phyloP scores from a whole-genome alignment of 306 rosid species.

The Lathyrus sativus region DNA sequence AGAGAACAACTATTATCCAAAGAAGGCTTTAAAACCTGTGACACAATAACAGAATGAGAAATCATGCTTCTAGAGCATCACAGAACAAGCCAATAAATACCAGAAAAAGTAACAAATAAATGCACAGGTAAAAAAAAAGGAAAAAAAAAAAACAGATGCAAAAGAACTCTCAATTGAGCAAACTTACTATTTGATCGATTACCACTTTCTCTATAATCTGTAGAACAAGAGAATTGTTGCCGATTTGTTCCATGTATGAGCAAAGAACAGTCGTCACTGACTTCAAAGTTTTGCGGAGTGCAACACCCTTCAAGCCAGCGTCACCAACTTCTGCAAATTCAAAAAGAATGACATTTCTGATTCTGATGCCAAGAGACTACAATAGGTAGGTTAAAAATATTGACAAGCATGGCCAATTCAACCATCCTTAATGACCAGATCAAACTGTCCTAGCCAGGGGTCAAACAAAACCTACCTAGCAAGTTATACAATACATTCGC shows the following conservation, averaged over 20 bases:
- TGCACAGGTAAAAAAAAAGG: not conserved
- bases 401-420: constrained; percentile 19
- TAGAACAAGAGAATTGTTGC: constrained; percentile 62
- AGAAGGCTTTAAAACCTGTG: constrained; percentile 57
- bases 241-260: constrained; percentile 64
- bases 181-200: constrained; percentile 64
- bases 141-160: not conserved
- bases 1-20: constrained; percentile 68
- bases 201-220: constrained; percentile 58
- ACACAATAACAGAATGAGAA: constrained; percentile 35
- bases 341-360: constrained; percentile 17
- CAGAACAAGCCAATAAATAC: constrained; percentile 11
- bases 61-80: constrained; percentile 22
- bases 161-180: constrained; percentile 16
- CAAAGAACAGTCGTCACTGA: constrained; percentile 50
- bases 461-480: constrained; percentile 29
- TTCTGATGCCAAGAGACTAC: constrained; percentile 22
- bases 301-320: constrained; percentile 46
- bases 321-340: constrained; percentile 50
- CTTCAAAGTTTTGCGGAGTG: constrained; percentile 45
- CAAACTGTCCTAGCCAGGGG: not conserved
- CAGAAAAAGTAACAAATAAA: constrained; percentile 15
- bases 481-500: constrained; percentile 22
- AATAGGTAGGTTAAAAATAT: constrained; percentile 23
- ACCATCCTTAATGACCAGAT: constrained; percentile 26